Evolutionary conservation across 371 early-diverging fungal genomes (phyloP).

Genomic region (Rhizopus arrhizus): DNA sequence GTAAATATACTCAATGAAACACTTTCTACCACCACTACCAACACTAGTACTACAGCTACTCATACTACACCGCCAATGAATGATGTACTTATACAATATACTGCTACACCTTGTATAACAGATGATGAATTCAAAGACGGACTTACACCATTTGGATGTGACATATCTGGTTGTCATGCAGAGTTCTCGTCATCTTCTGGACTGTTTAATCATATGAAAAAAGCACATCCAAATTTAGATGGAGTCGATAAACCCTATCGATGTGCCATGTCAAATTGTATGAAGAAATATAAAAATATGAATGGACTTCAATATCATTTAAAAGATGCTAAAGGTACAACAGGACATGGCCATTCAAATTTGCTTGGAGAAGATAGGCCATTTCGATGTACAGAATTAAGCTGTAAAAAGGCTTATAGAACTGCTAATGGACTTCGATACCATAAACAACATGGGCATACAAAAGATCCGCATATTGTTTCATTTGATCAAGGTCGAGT

Average conservation of each 20-base stretch:
- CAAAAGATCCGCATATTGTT: slow-evolving; percentile 15
- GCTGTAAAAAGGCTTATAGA: slow-evolving; percentile 51
- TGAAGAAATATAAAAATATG: slow-evolving; percentile 89
- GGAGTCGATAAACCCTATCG: slow-evolving; percentile 67
- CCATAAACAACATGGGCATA: slow-evolving; percentile 46
- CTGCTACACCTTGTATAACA: slow-evolving; percentile 1
- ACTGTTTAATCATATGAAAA: slow-evolving; percentile 72
- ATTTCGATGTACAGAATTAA: slow-evolving; percentile 33
- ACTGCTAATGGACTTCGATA: slow-evolving; percentile 47
- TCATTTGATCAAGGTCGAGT: neutral
- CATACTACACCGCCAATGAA: neutral
- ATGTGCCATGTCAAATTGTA: slow-evolving; percentile 81
- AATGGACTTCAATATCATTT: slow-evolving; percentile 93
- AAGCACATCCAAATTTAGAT: slow-evolving; percentile 54
- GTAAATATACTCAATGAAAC: neutral
- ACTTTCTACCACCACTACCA: neutral
- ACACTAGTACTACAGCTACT: neutral
- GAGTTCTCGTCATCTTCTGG: slow-evolving; percentile 61
- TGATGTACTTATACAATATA: slow-evolving; percentile 33
- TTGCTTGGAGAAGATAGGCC: slow-evolving; percentile 14
- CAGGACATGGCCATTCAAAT: slow-evolving; percentile 23
- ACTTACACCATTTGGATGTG: slow-evolving; percentile 72
- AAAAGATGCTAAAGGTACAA: slow-evolving; percentile 65
- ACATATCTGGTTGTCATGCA: slow-evolving; percentile 65
- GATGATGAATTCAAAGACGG: slow-evolving; percentile 15